Conservation (phyloP, 345 rosid genomes). For the Eucalyptus marginata region DNA sequence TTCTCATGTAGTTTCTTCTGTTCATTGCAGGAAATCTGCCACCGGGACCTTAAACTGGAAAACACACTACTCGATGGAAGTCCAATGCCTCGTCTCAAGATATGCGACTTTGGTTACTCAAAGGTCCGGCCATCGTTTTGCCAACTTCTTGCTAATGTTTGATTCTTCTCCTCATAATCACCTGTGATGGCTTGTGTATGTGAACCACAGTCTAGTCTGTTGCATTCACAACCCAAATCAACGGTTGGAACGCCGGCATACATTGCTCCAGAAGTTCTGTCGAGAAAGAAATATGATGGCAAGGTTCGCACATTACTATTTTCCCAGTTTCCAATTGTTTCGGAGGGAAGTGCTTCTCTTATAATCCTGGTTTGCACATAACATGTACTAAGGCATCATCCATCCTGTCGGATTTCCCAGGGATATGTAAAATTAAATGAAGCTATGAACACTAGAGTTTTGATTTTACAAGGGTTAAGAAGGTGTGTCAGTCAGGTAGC, state of each 20-base stretch:
- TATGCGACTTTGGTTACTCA: constrained; percentile 15
- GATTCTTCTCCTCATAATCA: neutral
- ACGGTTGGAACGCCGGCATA: constrained; percentile 74
- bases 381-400: neutral
- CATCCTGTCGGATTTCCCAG: neutral
- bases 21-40: constrained; percentile 2
- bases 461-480: neutral
- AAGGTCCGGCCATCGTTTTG: neutral
- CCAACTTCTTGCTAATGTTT: neutral
- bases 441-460: neutral
- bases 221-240: constrained; percentile 72
- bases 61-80: constrained; percentile 10
- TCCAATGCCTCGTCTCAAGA: constrained; percentile 6
- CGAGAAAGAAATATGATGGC: constrained; percentile 62
- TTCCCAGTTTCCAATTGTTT: neutral
- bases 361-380: neutral
- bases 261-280: constrained; percentile 65
- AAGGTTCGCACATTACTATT: constrained; percentile 21
- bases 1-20: neutral
- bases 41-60: constrained; percentile 8
- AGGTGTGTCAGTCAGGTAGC: neutral
- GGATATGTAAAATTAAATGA: neutral
- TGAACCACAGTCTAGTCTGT: constrained; percentile 34
- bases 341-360: neutral
- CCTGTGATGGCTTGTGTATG: neutral